Conservation (phyloP, 495 filamentous ascomycete species). For the Aspergillus egyptiacus region DNA sequence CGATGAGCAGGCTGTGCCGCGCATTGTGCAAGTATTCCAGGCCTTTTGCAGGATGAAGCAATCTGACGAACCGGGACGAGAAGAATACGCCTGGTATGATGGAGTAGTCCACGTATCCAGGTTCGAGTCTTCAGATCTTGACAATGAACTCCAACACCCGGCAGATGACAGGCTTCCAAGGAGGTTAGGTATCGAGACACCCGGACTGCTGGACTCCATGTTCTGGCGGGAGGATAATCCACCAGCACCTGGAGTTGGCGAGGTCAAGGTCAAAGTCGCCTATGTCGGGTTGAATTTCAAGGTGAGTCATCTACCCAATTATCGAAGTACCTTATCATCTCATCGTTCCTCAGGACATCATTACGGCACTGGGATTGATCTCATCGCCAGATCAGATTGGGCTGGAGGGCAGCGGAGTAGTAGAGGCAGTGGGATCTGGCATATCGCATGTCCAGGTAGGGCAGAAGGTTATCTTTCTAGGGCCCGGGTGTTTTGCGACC, state of each 20-base stretch:
- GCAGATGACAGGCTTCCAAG: background rate
- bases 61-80: slow-evolving; percentile 19
- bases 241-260: slow-evolving; percentile 5
- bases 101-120: slow-evolving; percentile 24
- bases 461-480: background rate
- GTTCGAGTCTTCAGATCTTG: slow-evolving; percentile 16
- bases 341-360: no score
- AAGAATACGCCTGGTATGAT: slow-evolving; percentile 29
- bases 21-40: slow-evolving; percentile 18
- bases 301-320: no score
- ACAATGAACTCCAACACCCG: background rate
- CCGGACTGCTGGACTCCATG: slow-evolving; percentile 19
- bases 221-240: slow-evolving; percentile 9
- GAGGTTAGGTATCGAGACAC: slow-evolving; percentile 5
- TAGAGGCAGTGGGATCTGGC: background rate
- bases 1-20: slow-evolving; percentile 18
- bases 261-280: slow-evolving; percentile 26
- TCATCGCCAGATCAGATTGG: background rate
- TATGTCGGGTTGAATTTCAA: slow-evolving; percentile 34
- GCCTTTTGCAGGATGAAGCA: background rate
- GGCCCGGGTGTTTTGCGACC: background rate
- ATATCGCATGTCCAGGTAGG: background rate
- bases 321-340: no score
- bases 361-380: background rate
- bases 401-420: background rate